Base-by-base conservation (phyloP, 257 asterid species). In the Striga asiatica region DNA sequence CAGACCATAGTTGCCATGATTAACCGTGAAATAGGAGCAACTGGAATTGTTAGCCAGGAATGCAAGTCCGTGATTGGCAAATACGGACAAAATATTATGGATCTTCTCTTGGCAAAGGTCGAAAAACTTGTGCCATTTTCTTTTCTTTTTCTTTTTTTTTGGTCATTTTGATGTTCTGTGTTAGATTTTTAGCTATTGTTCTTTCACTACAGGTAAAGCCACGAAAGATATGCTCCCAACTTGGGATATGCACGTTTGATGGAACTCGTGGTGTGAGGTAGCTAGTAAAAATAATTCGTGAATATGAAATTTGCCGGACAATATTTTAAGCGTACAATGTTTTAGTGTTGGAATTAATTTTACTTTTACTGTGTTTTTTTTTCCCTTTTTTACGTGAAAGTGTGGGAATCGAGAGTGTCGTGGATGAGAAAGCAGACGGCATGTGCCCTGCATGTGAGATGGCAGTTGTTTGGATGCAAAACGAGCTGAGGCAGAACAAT, bases 381-480 rank as follows among this genome's bases (percentile, higher is more conserved):
- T n/a, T n/a, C n/a, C n/a, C n/a, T n/a, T n/a, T n/a, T n/a, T n/a
- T n/a, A n/a, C n/a, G n/a, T n/a, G n/a, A n/a, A n/a, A n/a, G n/a
- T n/a, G n/a, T n/a, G n/a, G n/a, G n/a, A n/a, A 87, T 84, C 16
- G 76, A 83, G 83, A 87, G 87, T 39, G 93, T 87, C 71, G 94
- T 81, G 81, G 93, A 79, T 68, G 66, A 77, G 71, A 72, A 76
- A 64, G 66, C 42, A 54, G 92, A 84, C 1, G 75, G 68, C 54
- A 75, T 75, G 91, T 85, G 95, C 65, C 41, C 70, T 58, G 84
- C 79, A 53, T 84, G 97, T 59, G 66, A 82, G 68, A 80, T 84
- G 97, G 95, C 97, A 47, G 97, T 84, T 47, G 81, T 88, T 0
- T 88, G 97, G 97, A 80, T 82, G 78, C 94, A 88, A 65, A 82